Conservation (phyloP, 2,329 filamentous ascomycete species). For the Dothideomycetes sp. region DNA sequence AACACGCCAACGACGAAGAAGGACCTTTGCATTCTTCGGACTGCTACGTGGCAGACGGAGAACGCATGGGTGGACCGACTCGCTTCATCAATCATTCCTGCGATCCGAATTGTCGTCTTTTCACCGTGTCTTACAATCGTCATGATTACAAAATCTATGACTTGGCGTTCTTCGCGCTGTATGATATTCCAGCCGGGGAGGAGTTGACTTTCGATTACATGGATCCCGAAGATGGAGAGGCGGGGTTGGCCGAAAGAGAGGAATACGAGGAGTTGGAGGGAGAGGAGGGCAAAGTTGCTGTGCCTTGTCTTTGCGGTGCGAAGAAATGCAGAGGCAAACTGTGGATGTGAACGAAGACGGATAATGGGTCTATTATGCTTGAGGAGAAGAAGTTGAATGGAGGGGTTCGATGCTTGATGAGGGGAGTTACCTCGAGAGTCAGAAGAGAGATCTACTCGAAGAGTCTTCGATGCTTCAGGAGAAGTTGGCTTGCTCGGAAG, state of each 20-base stretch:
- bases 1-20: constrained; percentile 51
- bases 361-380: no score
- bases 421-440: no score
- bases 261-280: constrained; percentile 28
- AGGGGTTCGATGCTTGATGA: no score
- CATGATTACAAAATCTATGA: constrained; percentile 67
- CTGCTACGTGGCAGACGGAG: constrained; percentile 50
- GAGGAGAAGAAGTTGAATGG: no score
- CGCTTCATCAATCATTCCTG: constrained; percentile 80
- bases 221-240: constrained; percentile 47
- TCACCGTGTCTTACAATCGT: constrained; percentile 69
- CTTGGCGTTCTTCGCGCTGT: constrained; percentile 64
- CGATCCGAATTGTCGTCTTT: constrained; percentile 69
- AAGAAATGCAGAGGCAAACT: constrained; percentile 59
- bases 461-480: no score
- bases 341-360: constrained; percentile 49
- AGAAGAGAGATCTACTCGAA: no score
- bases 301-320: constrained; percentile 50
- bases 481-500: no score
- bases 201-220: constrained; percentile 77
- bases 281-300: constrained; percentile 35
- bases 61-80: constrained; percentile 68
- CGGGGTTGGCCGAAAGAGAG: constrained; percentile 19
- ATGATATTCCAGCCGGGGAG: constrained; percentile 54
- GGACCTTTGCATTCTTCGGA: constrained; percentile 33